Conservation (phyloP, 352 stramenopile genomes). For the Phytophthora boehmeriae region DNA sequence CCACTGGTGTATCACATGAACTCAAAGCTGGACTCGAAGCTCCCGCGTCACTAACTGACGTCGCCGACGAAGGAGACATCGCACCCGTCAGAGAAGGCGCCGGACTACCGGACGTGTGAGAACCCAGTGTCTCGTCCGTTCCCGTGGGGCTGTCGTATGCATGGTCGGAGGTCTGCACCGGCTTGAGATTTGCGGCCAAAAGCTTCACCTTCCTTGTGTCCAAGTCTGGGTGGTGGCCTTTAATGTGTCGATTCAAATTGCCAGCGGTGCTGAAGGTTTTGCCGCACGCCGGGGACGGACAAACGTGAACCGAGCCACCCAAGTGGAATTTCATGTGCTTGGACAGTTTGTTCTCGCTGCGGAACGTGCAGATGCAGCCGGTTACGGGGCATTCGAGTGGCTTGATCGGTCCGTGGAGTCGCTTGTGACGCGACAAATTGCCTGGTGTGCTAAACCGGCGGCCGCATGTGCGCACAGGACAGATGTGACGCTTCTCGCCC, state of each 20-base stretch:
- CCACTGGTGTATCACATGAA: slow-evolving; percentile 20
- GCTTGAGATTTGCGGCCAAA: slow-evolving; percentile 15
- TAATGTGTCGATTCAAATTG: slow-evolving; percentile 68
- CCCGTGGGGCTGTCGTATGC: slow-evolving; percentile 38
- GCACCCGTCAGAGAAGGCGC: slow-evolving; percentile 11
- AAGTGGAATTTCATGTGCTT: slow-evolving; percentile 75
- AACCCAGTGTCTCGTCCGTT: slow-evolving; percentile 23
- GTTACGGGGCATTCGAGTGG: slow-evolving; percentile 52
- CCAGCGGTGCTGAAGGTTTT: slow-evolving; percentile 69
- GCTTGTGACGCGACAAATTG: slow-evolving; percentile 68
- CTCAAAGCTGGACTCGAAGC: slow-evolving; percentile 16
- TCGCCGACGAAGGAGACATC: slow-evolving; percentile 13
- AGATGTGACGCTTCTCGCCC: slow-evolving; percentile 55
- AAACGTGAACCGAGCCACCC: slow-evolving; percentile 53
- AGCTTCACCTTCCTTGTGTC: slow-evolving; percentile 33
- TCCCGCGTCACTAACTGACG: slow-evolving; percentile 18
- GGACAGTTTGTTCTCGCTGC: slow-evolving; percentile 62
- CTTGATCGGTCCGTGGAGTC: slow-evolving; percentile 56
- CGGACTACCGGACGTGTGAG: neutral
- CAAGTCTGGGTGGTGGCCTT: slow-evolving; percentile 49
- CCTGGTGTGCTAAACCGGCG: slow-evolving; percentile 60
- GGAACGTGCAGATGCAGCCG: slow-evolving; percentile 57
- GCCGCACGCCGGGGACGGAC: slow-evolving; percentile 41
- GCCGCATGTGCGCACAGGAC: slow-evolving; percentile 52
- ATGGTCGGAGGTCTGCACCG: slow-evolving; percentile 9